These are phyloP conservation scores for Lentinula sp. DNA, from an alignment of 768 basidiomycete species.

Conservation along the genomic window DNA sequence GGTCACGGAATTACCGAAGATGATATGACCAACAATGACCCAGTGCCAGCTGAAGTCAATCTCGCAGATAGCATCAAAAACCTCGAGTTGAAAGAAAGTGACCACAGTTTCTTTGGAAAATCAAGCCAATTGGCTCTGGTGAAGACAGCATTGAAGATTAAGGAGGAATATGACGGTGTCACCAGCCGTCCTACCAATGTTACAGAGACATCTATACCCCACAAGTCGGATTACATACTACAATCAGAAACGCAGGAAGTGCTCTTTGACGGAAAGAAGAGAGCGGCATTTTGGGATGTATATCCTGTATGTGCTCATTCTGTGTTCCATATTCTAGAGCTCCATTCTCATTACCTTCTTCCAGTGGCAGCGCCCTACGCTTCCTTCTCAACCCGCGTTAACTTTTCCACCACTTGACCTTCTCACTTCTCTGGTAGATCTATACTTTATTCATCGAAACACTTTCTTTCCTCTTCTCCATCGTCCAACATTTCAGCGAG, in stretches of 20 bases:
- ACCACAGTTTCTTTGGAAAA: constrained; percentile 33
- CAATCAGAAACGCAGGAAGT: not conserved
- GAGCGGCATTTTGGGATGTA: constrained; percentile 12
- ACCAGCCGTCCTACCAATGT: too few species aligned
- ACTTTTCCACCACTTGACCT: constrained; percentile 51
- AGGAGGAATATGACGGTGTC: constrained; percentile 27
- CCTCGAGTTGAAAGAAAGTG: not conserved
- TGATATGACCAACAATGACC: not conserved
- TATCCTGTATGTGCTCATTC: constrained; percentile 23
- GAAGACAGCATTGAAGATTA: constrained; percentile 30
- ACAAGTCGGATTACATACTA: not conserved
- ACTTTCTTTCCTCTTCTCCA: constrained; percentile 62
- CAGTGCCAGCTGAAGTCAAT: not conserved
- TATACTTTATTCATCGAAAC: constrained; percentile 59
- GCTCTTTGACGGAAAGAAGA: not conserved
- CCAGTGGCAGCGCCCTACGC: constrained; percentile 6
- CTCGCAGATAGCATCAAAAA: not conserved
- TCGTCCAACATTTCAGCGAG: constrained; percentile 57
- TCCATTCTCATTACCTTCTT: not conserved
- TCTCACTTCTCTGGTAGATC: constrained; percentile 44
- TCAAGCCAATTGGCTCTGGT: constrained; percentile 51
- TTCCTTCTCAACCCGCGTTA: not conserved
- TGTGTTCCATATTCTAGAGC: not conserved
- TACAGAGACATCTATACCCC: not conserved
- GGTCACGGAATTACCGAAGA: not conserved